Conservation (phyloP, 1,139 yeast species). For the Hansenula anomala region DNA sequence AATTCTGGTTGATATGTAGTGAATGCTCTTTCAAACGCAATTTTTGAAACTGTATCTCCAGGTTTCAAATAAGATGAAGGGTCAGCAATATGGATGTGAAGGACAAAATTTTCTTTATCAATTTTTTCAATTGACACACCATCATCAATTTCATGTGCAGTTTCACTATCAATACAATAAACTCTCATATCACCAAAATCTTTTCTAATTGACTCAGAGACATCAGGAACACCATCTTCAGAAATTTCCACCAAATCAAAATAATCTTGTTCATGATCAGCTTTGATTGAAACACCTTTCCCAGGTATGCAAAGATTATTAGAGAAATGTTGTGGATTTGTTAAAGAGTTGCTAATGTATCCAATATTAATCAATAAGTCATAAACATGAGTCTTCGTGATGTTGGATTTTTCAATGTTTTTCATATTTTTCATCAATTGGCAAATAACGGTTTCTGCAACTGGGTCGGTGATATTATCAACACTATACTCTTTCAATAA, state of each 20-base stretch:
- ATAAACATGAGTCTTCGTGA: slow-evolving; percentile 37
- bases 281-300: slow-evolving; percentile 32
- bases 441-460: slow-evolving; percentile 34
- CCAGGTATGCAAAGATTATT: slow-evolving; percentile 37
- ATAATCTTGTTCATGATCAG: slow-evolving; percentile 40
- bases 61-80: slow-evolving; percentile 63
- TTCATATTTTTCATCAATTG: slow-evolving; percentile 19
- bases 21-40: slow-evolving; percentile 57
- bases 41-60: slow-evolving; percentile 42
- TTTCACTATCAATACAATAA: slow-evolving; percentile 78
- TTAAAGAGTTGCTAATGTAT: slow-evolving; percentile 24
- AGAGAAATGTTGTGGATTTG: slow-evolving; percentile 47
- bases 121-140: slow-evolving; percentile 63
- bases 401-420: slow-evolving; percentile 15
- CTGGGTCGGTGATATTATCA: slow-evolving; percentile 41
- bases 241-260: slow-evolving; percentile 26
- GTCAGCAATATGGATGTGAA: slow-evolving; percentile 82
- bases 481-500: slow-evolving; percentile 46
- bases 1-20: slow-evolving; percentile 77
- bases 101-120: slow-evolving; percentile 30
- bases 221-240: slow-evolving; percentile 27
- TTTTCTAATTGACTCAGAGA: slow-evolving; percentile 29
- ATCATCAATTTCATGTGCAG: slow-evolving; percentile 91
- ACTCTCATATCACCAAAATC: slow-evolving; percentile 45
- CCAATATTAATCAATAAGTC: slow-evolving; percentile 34